These are phyloP conservation scores for Mrakia hoshinonis DNA, from an alignment of 768 basidiomycete species.

Conservation along the genomic window DNA sequence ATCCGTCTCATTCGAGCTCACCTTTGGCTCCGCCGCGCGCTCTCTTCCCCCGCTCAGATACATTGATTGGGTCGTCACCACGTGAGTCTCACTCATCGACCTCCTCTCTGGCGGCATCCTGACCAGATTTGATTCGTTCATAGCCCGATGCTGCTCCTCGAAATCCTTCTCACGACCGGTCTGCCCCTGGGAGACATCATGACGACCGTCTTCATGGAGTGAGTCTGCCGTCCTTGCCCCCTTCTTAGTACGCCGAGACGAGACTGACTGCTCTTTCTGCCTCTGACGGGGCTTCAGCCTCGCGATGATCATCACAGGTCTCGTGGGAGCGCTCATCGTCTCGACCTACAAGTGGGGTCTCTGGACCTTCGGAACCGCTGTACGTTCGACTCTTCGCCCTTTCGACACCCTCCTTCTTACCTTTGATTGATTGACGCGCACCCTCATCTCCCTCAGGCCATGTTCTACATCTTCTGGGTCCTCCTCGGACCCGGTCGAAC, in stretches of 20 bases:
- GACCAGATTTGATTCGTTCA: too few relatives aligned
- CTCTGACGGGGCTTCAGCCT: too few relatives aligned
- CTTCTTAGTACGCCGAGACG: too few relatives aligned
- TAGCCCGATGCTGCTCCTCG: slow-evolving; percentile 49
- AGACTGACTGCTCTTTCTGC: too few relatives aligned
- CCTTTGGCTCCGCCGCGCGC: not conserved
- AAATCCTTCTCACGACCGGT: slow-evolving; percentile 47
- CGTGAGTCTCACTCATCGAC: slow-evolving; percentile 1
- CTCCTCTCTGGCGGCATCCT: not conserved
- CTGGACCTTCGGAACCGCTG: slow-evolving; percentile 47
- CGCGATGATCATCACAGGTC: slow-evolving; percentile 46
- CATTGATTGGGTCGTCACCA: slow-evolving; percentile 50
- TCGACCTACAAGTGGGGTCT: slow-evolving; percentile 47
- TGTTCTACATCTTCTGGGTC: slow-evolving; percentile 48
- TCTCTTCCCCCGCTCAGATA: slow-evolving; percentile 42
- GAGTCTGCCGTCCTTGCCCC: too few relatives aligned
- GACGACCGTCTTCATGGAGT: slow-evolving; percentile 47
- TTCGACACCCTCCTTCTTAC: too few relatives aligned
- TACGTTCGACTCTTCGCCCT: too few relatives aligned
- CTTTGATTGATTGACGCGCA: too few relatives aligned
- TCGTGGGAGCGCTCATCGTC: slow-evolving; percentile 50
- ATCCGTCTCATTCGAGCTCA: too few relatives aligned
- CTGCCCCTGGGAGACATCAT: slow-evolving; percentile 50
- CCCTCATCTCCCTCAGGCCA: too few relatives aligned
- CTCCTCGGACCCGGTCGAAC: slow-evolving; percentile 34